phyloP scores from a whole-genome alignment of 2,329 filamentous ascomycete species.

The Paecilomyces sp. region DNA sequence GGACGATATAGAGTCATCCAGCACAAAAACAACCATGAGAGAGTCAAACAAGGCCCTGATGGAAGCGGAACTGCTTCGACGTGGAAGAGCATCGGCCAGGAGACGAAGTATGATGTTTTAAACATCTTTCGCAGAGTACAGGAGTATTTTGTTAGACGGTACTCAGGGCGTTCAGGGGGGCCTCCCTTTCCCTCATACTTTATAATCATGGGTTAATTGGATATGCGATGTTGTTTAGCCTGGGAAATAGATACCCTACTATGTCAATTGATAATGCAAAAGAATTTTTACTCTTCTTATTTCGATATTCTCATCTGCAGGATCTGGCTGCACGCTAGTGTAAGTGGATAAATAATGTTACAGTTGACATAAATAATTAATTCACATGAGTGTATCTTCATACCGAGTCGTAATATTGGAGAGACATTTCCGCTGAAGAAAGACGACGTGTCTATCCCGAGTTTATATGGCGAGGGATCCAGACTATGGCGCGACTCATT shows the following conservation, averaged over 20 bases:
- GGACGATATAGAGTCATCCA: background rate
- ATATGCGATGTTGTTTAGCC: slow-evolving; percentile 6
- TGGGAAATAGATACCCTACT: slow-evolving; percentile 17
- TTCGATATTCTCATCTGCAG: background rate
- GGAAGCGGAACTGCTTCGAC: slow-evolving; percentile 12
- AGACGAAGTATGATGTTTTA: slow-evolving; percentile 36
- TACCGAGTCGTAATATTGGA: background rate
- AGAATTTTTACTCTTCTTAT: background rate
- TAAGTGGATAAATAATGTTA: background rate
- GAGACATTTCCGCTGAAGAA: background rate
- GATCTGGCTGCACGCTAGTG: background rate
- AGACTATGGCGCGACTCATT: background rate
- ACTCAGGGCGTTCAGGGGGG: slow-evolving; percentile 1
- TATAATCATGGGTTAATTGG: background rate
- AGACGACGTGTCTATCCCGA: background rate
- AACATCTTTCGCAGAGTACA: background rate
- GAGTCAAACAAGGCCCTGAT: slow-evolving; percentile 1
- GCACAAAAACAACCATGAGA: background rate
- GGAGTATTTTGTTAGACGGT: background rate
- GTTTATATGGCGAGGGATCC: background rate
- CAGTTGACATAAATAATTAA: background rate
- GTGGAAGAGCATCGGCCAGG: slow-evolving; percentile 24
- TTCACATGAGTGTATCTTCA: background rate
- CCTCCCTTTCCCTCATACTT: background rate
- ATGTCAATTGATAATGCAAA: background rate